phyloP scores from a whole-genome alignment of 345 rosid genomes.

The Camelina laxa region DNA sequence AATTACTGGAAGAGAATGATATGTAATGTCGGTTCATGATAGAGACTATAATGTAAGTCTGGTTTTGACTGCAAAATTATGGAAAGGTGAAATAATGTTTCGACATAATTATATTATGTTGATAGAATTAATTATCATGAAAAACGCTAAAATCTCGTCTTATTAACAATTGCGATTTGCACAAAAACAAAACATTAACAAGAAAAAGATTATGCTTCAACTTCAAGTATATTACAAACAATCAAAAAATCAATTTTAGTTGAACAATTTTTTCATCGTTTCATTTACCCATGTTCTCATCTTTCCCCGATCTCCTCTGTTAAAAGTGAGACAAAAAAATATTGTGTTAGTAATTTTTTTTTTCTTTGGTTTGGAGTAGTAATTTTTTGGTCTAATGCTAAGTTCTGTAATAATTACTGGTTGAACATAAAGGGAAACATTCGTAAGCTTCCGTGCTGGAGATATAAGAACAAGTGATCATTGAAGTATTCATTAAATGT shows the following conservation, averaged over 20 bases:
- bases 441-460: slow-evolving; percentile 25
- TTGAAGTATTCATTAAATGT: slow-evolving; percentile 27
- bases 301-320: not conserved
- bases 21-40: no score
- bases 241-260: no score
- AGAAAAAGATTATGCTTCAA: not conserved
- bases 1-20: no score
- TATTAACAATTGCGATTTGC: not conserved
- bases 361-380: not conserved
- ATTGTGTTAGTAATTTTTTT: not conserved
- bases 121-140: not conserved
- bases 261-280: slow-evolving; percentile 1
- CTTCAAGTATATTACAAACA: no score
- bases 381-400: not conserved
- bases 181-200: not conserved
- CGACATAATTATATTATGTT: slow-evolving; percentile 7
- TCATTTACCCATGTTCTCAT: no score
- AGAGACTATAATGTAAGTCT: not conserved
- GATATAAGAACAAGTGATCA: slow-evolving; percentile 35
- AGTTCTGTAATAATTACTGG: slow-evolving; percentile 20
- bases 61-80: not conserved
- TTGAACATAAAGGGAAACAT: slow-evolving; percentile 22
- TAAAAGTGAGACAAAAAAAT: no score
- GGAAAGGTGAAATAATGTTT: slow-evolving; percentile 11
- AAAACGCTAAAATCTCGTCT: not conserved